These are phyloP conservation scores for Hydrangea macrophylla DNA, from an alignment of 148 eudicot genomes.

Conservation along the genomic window DNA sequence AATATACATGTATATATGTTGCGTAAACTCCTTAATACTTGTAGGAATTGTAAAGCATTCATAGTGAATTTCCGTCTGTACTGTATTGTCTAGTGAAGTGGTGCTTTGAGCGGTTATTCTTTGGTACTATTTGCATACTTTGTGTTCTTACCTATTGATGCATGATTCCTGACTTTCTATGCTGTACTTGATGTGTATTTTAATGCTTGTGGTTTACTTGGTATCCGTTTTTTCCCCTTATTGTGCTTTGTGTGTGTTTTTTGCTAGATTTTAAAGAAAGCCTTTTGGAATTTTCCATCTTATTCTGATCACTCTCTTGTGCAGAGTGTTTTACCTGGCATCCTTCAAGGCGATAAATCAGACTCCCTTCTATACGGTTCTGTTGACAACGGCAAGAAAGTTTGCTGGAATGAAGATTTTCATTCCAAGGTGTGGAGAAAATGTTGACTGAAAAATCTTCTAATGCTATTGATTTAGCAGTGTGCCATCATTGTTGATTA, in stretches of 20 bases:
- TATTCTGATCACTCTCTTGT: conserved; percentile 12
- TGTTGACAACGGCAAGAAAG: conserved; percentile 98
- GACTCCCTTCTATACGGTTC: conserved; percentile 98
- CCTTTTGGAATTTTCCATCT: not conserved
- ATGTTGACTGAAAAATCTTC: not conserved
- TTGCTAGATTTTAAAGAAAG: not conserved
- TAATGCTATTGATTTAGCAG: not conserved
- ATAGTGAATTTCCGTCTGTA: not conserved
- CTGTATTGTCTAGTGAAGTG: not conserved
- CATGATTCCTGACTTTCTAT: not conserved
- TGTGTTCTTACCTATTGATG: not conserved
- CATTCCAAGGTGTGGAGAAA: conserved; percentile 69
- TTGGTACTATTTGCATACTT: not conserved
- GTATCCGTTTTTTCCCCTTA: not conserved
- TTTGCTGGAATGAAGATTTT: conserved; percentile 97
- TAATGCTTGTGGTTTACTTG: not conserved
- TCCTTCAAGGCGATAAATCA: conserved; percentile 98
- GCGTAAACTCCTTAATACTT: not conserved
- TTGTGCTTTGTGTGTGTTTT: not conserved
- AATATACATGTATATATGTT: too few species aligned
- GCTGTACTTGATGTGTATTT: not conserved
- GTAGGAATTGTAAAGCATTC: not conserved
- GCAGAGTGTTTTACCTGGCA: conserved; percentile 98
- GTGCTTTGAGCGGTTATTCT: not conserved
- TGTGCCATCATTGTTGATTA: not conserved